A percentile compares a stretch with the other conserved stretches of the same genome.
These are phyloP conservation scores for Amauroascus niger DNA, from an alignment of 2,329 filamentous ascomycete genomes.

Conservation along the genomic window DNA sequence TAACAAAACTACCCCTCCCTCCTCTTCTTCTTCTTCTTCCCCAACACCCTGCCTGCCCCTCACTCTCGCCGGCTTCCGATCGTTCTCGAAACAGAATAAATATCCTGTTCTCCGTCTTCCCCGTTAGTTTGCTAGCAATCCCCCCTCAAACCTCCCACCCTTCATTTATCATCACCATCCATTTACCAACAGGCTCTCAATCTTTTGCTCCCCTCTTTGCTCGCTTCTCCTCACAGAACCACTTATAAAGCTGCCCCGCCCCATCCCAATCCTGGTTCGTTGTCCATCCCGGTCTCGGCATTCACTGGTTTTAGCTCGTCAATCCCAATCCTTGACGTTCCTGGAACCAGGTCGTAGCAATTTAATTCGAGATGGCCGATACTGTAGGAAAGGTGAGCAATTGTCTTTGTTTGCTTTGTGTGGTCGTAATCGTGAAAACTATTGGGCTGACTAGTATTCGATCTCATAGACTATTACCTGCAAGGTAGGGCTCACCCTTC, in stretches of 20 bases:
- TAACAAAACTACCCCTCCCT: too few relatives aligned
- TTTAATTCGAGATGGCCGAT: conserved; percentile 39
- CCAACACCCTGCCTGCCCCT: conserved; percentile 3
- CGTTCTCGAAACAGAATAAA: conserved; percentile 8
- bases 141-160: not conserved
- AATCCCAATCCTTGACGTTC: not conserved
- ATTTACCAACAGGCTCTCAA: not conserved
- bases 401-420: conserved; percentile 2
- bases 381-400: conserved; percentile 47
- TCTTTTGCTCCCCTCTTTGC: not conserved
- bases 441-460: not conserved
- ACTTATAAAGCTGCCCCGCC: too few relatives aligned
- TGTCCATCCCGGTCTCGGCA: not conserved
- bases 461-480: conserved; percentile 71
- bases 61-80: not conserved
- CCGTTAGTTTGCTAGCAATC: not conserved
- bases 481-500: conserved; percentile 45
- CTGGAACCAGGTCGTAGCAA: not conserved
- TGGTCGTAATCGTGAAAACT: not conserved
- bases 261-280: too few relatives aligned
- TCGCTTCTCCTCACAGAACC: too few relatives aligned
- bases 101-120: not conserved
- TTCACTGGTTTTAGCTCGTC: not conserved
- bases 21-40: too few relatives aligned
- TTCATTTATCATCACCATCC: not conserved